Conservation (phyloP, 179 eudicot species). For the Gypsophila paniculata region DNA sequence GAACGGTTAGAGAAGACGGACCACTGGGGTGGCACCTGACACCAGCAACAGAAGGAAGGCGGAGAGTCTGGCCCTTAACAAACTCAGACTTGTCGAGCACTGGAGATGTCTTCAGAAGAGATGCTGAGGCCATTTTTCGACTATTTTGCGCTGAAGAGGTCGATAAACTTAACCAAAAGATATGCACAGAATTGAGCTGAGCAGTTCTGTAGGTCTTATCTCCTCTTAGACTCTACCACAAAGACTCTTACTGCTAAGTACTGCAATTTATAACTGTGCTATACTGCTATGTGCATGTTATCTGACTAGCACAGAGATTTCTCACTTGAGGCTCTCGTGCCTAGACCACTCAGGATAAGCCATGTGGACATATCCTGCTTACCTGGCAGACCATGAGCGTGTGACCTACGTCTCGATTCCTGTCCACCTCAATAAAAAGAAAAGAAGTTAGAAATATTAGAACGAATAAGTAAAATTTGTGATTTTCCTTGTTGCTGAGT, state of each 20-base stretch:
- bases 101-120: constrained; percentile 64
- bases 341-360: constrained; percentile 34
- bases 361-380: constrained; percentile 50
- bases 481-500: constrained; percentile 7
- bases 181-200: constrained; percentile 17
- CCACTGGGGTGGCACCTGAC: constrained; percentile 50
- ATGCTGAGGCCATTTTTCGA: constrained; percentile 64
- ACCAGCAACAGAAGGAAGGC: constrained; percentile 40
- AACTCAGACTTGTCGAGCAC: constrained; percentile 74
- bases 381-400: constrained; percentile 27
- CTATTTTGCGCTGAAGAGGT: constrained; percentile 15
- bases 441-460: not conserved
- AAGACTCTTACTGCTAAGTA: constrained; percentile 24
- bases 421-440: constrained; percentile 17
- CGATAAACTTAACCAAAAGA: constrained; percentile 21
- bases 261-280: constrained; percentile 27
- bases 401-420: constrained; percentile 21
- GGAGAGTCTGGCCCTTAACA: constrained; percentile 71
- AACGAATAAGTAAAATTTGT: not conserved
- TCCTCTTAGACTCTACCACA: constrained; percentile 55
- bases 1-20: constrained; percentile 39
- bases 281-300: constrained; percentile 23
- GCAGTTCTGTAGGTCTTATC: constrained; percentile 42
- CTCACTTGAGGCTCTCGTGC: constrained; percentile 71
- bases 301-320: constrained; percentile 39